Evolutionary conservation across 495 filamentous ascomycete genomes (phyloP).

Genomic region (Tuber umbilicatum): DNA sequence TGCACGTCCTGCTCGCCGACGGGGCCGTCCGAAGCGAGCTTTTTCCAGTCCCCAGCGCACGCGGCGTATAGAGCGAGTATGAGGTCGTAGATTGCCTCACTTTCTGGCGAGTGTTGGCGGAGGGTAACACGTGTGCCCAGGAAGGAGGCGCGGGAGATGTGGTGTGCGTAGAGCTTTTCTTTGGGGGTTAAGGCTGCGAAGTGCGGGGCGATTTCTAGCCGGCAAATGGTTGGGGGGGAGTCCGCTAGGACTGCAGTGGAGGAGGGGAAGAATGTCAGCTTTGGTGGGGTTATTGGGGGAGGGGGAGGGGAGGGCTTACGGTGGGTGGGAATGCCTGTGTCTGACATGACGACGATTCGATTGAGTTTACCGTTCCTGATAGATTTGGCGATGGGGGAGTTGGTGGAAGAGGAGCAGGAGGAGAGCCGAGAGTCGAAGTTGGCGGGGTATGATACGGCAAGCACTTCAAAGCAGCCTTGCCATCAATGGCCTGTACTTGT

Average conservation of each 20-base stretch:
- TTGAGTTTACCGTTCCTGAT: not conserved
- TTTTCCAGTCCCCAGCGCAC: slow-evolving; percentile 72
- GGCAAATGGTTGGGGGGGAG: slow-evolving; percentile 77
- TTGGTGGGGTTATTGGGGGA: not conserved
- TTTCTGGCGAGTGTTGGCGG: slow-evolving; percentile 84
- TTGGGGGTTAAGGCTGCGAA: slow-evolving; percentile 73
- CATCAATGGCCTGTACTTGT: too few relatives aligned
- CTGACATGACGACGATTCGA: slow-evolving; percentile 13
- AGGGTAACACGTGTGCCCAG: slow-evolving; percentile 77
- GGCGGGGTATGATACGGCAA: not conserved
- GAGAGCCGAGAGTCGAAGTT: not conserved
- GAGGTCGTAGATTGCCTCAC: slow-evolving; percentile 83
- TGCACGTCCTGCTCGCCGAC: slow-evolving; percentile 63
- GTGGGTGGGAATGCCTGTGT: slow-evolving; percentile 20
- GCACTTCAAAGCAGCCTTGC: too few relatives aligned
- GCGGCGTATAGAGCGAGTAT: slow-evolving; percentile 70
- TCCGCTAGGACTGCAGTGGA: slow-evolving; percentile 57
- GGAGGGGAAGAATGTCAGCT: slow-evolving; percentile 12
- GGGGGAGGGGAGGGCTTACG: slow-evolving; percentile 13
- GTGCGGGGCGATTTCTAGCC: slow-evolving; percentile 78
- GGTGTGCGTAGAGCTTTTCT: slow-evolving; percentile 85
- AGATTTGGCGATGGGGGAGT: not conserved
- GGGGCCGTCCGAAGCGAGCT: slow-evolving; percentile 60
- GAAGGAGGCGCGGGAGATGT: slow-evolving; percentile 74
- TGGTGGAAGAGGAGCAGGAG: not conserved